These are phyloP conservation scores for Exobasidium cylindrosporum DNA, from an alignment of 1,284 basidiomycete species.

Conservation along the genomic window DNA sequence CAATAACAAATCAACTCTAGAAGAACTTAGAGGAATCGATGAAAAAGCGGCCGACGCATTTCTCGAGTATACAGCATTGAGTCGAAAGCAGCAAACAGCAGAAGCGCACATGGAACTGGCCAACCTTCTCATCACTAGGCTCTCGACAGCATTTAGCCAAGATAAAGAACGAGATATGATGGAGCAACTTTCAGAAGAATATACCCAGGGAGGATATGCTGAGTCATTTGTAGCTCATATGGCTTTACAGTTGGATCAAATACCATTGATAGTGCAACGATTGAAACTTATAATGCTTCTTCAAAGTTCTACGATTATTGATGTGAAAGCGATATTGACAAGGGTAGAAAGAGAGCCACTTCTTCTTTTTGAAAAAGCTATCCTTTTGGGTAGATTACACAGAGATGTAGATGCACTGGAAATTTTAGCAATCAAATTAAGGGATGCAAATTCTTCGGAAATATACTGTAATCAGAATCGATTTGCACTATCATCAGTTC, in stretches of 20 bases:
- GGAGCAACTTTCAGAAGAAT: slow-evolving; percentile 22
- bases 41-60: slow-evolving; percentile 34
- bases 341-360: slow-evolving; percentile 16
- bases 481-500: slow-evolving; percentile 33
- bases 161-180: background rate
- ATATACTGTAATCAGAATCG: slow-evolving; percentile 43
- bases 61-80: slow-evolving; percentile 43
- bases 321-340: slow-evolving; percentile 18
- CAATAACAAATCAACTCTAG: slow-evolving; percentile 20
- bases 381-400: slow-evolving; percentile 19
- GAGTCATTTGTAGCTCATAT: slow-evolving; percentile 44
- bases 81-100: slow-evolving; percentile 29
- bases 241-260: slow-evolving; percentile 25
- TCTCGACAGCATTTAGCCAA: slow-evolving; percentile 9
- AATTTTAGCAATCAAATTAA: slow-evolving; percentile 31
- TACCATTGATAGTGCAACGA: slow-evolving; percentile 20
- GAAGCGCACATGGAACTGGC: slow-evolving; percentile 33
- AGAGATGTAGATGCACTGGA: slow-evolving; percentile 34
- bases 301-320: slow-evolving; percentile 34
- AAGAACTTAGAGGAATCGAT: slow-evolving; percentile 29
- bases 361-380: slow-evolving; percentile 2
- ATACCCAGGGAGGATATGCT: slow-evolving; percentile 29
- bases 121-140: slow-evolving; percentile 6
- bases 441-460: slow-evolving; percentile 44
- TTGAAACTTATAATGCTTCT: slow-evolving; percentile 42